Base-by-base conservation (phyloP, 371 early-diverging fungal genomes). In the Chytridium lagenaria region DNA sequence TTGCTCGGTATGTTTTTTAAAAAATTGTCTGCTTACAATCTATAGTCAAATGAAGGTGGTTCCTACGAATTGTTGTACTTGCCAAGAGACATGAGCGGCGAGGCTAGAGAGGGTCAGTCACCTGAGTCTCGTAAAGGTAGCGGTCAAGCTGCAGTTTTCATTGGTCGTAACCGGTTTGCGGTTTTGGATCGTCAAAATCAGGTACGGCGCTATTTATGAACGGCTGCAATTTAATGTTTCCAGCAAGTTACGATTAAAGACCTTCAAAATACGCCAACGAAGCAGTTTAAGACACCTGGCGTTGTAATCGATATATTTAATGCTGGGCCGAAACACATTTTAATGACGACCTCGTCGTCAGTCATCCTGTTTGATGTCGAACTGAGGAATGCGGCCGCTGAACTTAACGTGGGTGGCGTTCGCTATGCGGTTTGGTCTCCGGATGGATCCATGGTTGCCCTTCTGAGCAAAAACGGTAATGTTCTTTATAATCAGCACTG, bases 141-240 rank as follows among this genome's bases (percentile, higher is more conserved):
- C 0, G 97, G 95, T 0, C 84, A 89, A 34, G 86, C 93, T 30
- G 96, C 95, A 37, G 87, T 97, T 49, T 98, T 94, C 84, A 93
- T 95, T 71, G 95, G 95, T 23, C 92, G 98, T 71, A 97, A 96
- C 78, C 91, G 97, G 22, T 96, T 95, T 86, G 97, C 95, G 26
- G 95, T 95, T 2, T 86, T 97, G 67, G 95, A 97, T 80, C 92
- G 92, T 76, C 80, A 84, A 23, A 87, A 83, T 59, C 93, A 73
- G 71, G 79, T 80, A 51, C 34, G 26, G 30, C 28, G 26, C 61
- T 10, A 50, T 67, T 37, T 10, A 1, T 67, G 28, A 40, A 26
- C 68, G 22, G 12, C 22, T n/a, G n/a, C n/a, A n/a, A n/a, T n/a
- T n/a, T n/a, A n/a, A n/a, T n/a, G n/a, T 36, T 70, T 50, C 2